These are phyloP conservation scores for Lasiodiplodia hormozganensis DNA, from an alignment of 2,329 filamentous ascomycete genomes.

Conservation along the genomic window DNA sequence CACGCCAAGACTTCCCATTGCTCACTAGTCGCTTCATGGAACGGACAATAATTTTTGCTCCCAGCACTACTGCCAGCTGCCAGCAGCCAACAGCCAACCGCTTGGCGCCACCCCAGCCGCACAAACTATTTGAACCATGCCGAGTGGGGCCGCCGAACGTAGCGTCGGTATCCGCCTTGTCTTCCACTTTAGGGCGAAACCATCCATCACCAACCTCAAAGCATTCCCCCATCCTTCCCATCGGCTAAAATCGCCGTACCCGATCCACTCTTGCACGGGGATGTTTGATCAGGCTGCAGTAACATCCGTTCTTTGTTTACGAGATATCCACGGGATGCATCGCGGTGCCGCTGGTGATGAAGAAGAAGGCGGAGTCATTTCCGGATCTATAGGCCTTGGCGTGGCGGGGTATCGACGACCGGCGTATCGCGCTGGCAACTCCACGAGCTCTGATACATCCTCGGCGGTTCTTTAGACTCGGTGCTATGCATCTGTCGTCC, in stretches of 20 bases:
- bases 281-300: neutral
- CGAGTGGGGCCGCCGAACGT: neutral
- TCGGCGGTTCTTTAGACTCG: neutral
- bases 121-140: neutral
- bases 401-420: neutral
- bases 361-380: neutral
- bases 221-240: neutral
- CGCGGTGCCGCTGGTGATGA: neutral
- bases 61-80: neutral
- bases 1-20: neutral
- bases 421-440: neutral
- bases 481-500: neutral
- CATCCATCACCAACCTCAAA: neutral
- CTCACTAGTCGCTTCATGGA: conserved; percentile 1
- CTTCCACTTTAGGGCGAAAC: neutral
- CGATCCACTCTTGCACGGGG: neutral
- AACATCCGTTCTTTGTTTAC: neutral
- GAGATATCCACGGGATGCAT: neutral
- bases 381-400: neutral
- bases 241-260: neutral
- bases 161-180: neutral
- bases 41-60: neutral
- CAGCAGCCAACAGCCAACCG: neutral
- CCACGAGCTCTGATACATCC: neutral
- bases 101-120: neutral